Evolutionary conservation across 2,329 filamentous ascomycete species (phyloP), one percentile per base, ranked within the genome.

Genomic region (Aspergillus sp.): DNA sequence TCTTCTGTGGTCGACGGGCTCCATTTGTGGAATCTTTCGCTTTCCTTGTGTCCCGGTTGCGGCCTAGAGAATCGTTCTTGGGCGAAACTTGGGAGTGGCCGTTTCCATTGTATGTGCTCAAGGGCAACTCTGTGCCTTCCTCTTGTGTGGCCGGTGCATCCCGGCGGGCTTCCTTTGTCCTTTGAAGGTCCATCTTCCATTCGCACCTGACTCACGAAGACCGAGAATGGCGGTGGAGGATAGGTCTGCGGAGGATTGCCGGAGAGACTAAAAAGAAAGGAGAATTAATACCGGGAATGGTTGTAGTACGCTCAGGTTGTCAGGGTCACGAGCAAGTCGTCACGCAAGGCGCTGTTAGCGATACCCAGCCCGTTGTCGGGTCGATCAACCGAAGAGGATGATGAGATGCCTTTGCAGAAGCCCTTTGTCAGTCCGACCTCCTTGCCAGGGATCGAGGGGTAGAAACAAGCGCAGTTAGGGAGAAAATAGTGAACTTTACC

Each of bases 131-230:
- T 8, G 70, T 59, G 38, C 66, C 62, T 53, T 76, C 74, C 49
- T 76, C 73, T 56, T 75, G 69, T 36, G 71, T 70, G 34, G 64
- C 62, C 53, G 65, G 66, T 53, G 68, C 59, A 56, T 68, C 64
- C 51, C 67, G 63, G 50, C 67, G 70, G 53, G 74, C 69, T 63
- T 76, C 72, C 62, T 76, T 76, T 30, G 74, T 71, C 51, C 72
- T 73, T 60, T 75, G 74, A 55, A 76, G 69, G 64, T 76, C 72
- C 75, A 77, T 76, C 52, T 61, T 53, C 58, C 62, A 63, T 64
- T 54, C 55, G 59, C 57, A 43, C 56, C 49, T 41, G 49, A 26
- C 43, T 32, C 32, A 53, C 36, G 30, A 22, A 9, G 12, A 24
- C 45, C 15, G 34, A 7, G 39, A n/a, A 18, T 32, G 44, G 52